Conservation (phyloP, 345 rosid genomes). For the Leavenworthia alabamica region DNA sequence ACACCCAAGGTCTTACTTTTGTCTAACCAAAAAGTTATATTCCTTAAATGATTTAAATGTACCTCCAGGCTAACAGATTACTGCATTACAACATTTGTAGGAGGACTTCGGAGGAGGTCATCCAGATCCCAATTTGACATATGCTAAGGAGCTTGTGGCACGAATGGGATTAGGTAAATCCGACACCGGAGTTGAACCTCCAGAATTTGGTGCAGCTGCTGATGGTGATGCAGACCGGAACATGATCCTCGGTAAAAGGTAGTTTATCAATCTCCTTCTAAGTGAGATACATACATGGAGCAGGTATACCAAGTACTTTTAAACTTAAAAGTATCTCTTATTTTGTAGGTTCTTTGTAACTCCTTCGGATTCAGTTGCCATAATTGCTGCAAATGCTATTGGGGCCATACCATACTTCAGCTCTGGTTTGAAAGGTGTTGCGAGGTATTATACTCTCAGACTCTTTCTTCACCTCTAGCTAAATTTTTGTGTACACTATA, state of each 20-base stretch:
- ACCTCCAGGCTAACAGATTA: background rate
- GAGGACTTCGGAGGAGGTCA: conserved; percentile 99
- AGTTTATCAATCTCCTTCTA: background rate
- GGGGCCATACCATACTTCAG: conserved; percentile 91
- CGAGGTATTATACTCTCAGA: conserved; percentile 50
- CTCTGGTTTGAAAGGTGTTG: conserved; percentile 94
- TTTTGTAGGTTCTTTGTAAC: conserved; percentile 85
- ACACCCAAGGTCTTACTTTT: conserved; percentile 62
- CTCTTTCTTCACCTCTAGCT: background rate
- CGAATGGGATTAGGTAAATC: conserved; percentile 94
- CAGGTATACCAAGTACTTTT: background rate
- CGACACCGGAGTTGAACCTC: conserved; percentile 59
- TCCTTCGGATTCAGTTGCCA: conserved; percentile 98
- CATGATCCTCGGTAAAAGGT: conserved; percentile 99
- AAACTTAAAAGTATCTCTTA: background rate
- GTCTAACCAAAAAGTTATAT: background rate
- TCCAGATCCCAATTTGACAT: conserved; percentile 98
- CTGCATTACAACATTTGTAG: conserved; percentile 36
- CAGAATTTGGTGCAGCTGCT: conserved; percentile 99
- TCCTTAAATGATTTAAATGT: background rate
- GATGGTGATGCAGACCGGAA: conserved; percentile 99
- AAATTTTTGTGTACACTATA: background rate
- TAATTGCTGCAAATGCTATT: conserved; percentile 96
- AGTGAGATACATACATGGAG: background rate
- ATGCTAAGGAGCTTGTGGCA: conserved; percentile 92